Conservation (phyloP, 164 flowering plant genomes). For the Santalum album region DNA sequence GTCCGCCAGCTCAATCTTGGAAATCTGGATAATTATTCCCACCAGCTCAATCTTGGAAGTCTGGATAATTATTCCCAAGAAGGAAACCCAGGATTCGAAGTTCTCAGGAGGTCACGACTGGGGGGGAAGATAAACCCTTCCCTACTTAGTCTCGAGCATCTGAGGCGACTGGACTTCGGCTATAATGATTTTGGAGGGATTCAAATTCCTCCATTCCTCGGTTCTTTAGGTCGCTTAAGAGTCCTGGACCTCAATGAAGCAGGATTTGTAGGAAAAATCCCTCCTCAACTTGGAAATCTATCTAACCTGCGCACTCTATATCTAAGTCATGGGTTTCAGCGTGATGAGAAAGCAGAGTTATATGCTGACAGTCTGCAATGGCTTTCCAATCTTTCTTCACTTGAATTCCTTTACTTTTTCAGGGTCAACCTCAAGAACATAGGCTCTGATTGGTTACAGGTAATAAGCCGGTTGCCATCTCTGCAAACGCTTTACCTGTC, state of each 20-base stretch:
- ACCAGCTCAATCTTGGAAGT: background rate
- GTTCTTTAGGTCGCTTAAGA: slow-evolving; percentile 3
- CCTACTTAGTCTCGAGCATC: slow-evolving; percentile 12
- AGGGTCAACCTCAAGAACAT: too few species aligned
- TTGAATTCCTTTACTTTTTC: too few species aligned
- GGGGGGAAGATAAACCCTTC: slow-evolving; percentile 13
- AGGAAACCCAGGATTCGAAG: background rate
- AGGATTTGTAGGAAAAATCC: slow-evolving; percentile 2
- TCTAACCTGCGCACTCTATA: slow-evolving; percentile 14
- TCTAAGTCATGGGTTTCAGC: background rate
- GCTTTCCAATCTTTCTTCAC: too few species aligned
- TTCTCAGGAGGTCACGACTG: background rate
- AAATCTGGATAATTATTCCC: too few species aligned
- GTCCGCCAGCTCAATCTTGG: slow-evolving; percentile 13
- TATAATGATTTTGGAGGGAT: too few species aligned
- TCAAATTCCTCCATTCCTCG: slow-evolving; percentile 12
- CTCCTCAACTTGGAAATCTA: slow-evolving; percentile 15
- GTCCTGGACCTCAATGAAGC: slow-evolving; percentile 12
- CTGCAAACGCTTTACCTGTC: too few species aligned
- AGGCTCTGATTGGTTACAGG: too few species aligned
- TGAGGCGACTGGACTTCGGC: slow-evolving; percentile 17
- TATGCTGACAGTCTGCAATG: too few species aligned
- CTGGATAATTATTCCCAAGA: too few species aligned
- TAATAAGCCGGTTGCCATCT: too few species aligned
- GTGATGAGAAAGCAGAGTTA: too few species aligned